phyloP scores from a whole-genome alignment of 257 asterid species.

The Penstemon davidsonii region DNA sequence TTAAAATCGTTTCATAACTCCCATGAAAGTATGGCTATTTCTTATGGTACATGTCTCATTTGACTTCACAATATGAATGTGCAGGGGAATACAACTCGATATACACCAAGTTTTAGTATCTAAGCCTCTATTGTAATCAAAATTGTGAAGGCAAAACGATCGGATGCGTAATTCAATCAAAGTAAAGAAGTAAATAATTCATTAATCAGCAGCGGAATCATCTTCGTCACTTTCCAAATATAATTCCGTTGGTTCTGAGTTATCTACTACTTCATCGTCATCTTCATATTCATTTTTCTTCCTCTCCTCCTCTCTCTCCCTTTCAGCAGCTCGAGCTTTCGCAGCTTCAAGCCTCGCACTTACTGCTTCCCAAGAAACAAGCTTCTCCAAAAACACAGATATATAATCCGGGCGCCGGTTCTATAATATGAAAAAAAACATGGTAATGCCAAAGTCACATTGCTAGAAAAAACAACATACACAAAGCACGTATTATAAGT shows the following conservation, averaged over 20 bases:
- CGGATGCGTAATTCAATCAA: background rate
- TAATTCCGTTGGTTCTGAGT: conserved; percentile 35
- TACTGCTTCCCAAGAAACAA: conserved; percentile 91
- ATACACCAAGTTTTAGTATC: background rate
- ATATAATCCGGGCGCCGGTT: conserved; percentile 79
- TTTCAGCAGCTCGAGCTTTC: conserved; percentile 51
- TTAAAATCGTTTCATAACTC: too few species aligned
- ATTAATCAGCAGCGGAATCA: conserved; percentile 35
- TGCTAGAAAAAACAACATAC: background rate
- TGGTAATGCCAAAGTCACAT: background rate
- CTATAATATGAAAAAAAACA: conserved; percentile 35
- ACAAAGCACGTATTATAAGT: background rate
- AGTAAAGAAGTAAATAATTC: background rate
- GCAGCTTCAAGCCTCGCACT: conserved; percentile 86
- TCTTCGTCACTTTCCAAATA: conserved; percentile 35
- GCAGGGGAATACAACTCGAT: background rate
- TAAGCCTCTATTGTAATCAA: background rate
- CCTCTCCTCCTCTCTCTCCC: conserved; percentile 43
- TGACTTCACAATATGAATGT: background rate
- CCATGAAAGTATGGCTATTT: background rate
- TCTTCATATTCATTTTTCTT: conserved; percentile 36
- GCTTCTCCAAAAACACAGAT: conserved; percentile 82
- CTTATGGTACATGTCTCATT: background rate
- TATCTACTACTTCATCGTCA: conserved; percentile 11
- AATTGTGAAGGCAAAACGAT: background rate